Conservation (phyloP, 768 basidiomycete species). For the Collybiopsis luxurians region DNA sequence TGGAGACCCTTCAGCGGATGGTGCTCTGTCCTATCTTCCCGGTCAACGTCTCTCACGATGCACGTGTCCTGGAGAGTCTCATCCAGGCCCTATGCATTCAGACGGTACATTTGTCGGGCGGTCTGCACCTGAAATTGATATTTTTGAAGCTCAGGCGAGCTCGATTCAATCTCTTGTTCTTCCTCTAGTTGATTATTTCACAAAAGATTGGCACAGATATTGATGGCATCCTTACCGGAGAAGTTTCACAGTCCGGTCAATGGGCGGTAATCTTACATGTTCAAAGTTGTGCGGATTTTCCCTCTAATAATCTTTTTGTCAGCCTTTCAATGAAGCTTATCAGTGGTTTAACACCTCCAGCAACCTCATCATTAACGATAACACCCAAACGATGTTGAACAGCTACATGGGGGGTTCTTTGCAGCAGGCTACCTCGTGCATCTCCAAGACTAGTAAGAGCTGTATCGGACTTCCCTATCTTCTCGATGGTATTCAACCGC, state of each 20-base stretch:
- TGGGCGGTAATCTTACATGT: constrained; percentile 57
- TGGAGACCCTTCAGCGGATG: constrained; percentile 54
- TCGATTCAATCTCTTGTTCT: neutral
- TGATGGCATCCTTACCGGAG: constrained; percentile 32
- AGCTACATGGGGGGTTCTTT: constrained; percentile 71
- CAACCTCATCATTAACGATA: constrained; percentile 56
- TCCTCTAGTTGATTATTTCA: constrained; percentile 23
- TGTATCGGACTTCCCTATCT: neutral
- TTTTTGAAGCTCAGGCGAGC: constrained; percentile 77
- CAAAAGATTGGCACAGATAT: constrained; percentile 4
- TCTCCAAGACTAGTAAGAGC: constrained; percentile 55
- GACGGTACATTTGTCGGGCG: constrained; percentile 84
- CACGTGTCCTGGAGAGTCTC: constrained; percentile 81
- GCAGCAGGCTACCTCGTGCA: constrained; percentile 81
- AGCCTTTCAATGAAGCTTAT: constrained; percentile 81
- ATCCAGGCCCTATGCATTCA: constrained; percentile 78
- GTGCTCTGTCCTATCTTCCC: constrained; percentile 74
- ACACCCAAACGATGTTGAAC: constrained; percentile 52
- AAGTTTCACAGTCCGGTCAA: constrained; percentile 85
- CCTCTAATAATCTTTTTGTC: neutral
- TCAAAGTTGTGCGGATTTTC: neutral
- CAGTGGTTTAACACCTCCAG: constrained; percentile 62
- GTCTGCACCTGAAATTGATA: constrained; percentile 86
- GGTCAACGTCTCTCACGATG: constrained; percentile 88
- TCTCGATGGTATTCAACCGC: neutral